A percentile compares a stretch with the other conserved stretches of the same genome.
phyloP scores from a whole-genome alignment of 148 eudicot genomes.

The Amaranthus hypochondriacus region DNA sequence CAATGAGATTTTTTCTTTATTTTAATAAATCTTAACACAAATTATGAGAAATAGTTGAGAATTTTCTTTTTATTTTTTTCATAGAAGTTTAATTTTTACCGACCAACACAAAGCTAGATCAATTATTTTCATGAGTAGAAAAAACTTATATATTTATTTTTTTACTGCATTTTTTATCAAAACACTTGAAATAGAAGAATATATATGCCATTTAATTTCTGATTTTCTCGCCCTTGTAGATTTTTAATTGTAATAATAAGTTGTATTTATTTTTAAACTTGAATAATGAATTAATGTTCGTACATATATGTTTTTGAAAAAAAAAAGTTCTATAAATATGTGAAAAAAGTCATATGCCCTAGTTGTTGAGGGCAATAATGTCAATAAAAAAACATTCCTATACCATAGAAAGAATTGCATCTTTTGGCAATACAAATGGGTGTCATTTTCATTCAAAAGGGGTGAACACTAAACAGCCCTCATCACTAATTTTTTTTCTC shows the following conservation, averaged over 20 bases:
- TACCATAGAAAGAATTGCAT: neutral
- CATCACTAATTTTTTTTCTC: neutral
- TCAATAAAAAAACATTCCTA: constrained; percentile 3
- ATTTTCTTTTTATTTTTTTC: too few species aligned
- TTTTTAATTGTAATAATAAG: too few species aligned
- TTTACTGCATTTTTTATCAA: too few species aligned
- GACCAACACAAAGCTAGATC: too few species aligned
- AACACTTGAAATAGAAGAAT: neutral
- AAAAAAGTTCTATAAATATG: neutral
- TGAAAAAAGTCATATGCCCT: constrained; percentile 1
- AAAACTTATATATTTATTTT: too few species aligned
- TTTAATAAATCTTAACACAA: too few species aligned
- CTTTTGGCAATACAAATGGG: neutral
- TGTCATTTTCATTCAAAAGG: constrained; percentile 26
- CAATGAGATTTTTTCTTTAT: too few species aligned
- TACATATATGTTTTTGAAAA: too few species aligned
- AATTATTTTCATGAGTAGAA: too few species aligned
- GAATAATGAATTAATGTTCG: neutral
- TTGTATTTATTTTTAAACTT: neutral
- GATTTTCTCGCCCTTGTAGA: neutral
- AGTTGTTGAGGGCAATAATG: constrained; percentile 14
- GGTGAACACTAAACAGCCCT: constrained; percentile 11
- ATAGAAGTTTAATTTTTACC: too few species aligned
- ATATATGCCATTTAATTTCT: neutral
- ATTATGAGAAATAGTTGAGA: too few species aligned